Percentiles rank a stretch among this genome's conserved stretches.
phyloP scores from a whole-genome alignment of 1,139 yeast species.

The Nakaseomyces uthaithaninus region DNA sequence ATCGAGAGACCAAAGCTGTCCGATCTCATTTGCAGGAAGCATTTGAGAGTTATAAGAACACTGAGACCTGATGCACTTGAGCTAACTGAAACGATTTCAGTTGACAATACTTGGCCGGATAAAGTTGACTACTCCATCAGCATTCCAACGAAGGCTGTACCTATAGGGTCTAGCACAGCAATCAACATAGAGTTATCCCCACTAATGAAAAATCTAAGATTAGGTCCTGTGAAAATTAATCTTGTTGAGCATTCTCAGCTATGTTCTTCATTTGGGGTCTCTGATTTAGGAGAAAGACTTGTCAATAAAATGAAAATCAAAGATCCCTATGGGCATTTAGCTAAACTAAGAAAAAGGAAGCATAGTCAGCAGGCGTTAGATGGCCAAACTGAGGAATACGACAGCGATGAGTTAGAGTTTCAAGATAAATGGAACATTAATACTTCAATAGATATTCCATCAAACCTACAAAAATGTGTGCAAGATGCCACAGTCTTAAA shows the following conservation, averaged over 20 bases:
- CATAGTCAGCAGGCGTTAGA: background rate
- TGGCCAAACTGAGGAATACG: constrained; percentile 6
- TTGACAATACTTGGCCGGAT: constrained; percentile 92
- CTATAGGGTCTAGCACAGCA: constrained; percentile 75
- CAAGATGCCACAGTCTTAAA: constrained; percentile 71
- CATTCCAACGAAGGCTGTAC: constrained; percentile 81
- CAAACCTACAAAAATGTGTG: constrained; percentile 64
- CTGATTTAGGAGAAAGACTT: constrained; percentile 44
- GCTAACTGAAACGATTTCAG: constrained; percentile 83
- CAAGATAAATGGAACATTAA: constrained; percentile 75
- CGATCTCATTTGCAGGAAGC: constrained; percentile 59
- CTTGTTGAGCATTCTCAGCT: constrained; percentile 62
- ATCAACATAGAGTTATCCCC: constrained; percentile 71
- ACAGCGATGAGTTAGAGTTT: constrained; percentile 13
- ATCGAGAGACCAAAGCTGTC: constrained; percentile 78
- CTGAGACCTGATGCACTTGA: constrained; percentile 83
- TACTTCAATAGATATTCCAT: constrained; percentile 55
- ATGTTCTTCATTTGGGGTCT: constrained; percentile 47
- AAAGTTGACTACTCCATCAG: constrained; percentile 86
- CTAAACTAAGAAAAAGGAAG: constrained; percentile 8
- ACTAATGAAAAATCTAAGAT: constrained; percentile 63
- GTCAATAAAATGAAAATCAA: constrained; percentile 42
- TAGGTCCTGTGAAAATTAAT: constrained; percentile 63
- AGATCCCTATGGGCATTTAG: constrained; percentile 33
- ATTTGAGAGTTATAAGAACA: constrained; percentile 78